Conservation (phyloP, 2,329 filamentous ascomycete genomes). For the Claviceps purpurea region DNA sequence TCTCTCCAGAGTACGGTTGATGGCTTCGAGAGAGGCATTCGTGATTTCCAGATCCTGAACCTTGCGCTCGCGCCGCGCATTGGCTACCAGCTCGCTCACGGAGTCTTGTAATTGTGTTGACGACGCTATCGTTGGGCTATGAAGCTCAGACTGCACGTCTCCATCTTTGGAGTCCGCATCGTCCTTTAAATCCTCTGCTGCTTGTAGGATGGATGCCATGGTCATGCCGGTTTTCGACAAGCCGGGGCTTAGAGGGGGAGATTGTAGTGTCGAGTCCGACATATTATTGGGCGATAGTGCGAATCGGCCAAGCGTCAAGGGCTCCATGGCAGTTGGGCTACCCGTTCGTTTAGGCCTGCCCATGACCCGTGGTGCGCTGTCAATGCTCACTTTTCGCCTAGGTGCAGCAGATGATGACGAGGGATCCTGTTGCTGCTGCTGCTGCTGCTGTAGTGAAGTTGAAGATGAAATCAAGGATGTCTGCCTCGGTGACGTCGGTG, state of each 20-base stretch:
- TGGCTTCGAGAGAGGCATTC: constrained; percentile 86
- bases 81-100: constrained; percentile 67
- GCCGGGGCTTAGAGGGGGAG: constrained; percentile 22
- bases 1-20: constrained; percentile 84
- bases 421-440: constrained; percentile 17
- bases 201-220: constrained; percentile 43
- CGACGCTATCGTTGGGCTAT: constrained; percentile 46
- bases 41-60: constrained; percentile 94
- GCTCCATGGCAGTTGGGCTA: constrained; percentile 25
- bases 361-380: constrained; percentile 21
- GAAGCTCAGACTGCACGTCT: constrained; percentile 19
- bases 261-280: constrained; percentile 19
- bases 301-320: constrained; percentile 21
- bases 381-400: constrained; percentile 30
- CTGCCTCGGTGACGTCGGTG: constrained; percentile 15
- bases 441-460: constrained; percentile 22
- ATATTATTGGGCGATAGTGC: constrained; percentile 16
- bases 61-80: constrained; percentile 82
- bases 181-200: constrained; percentile 35
- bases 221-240: constrained; percentile 25
- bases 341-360: constrained; percentile 27
- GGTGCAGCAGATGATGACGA: constrained; percentile 11
- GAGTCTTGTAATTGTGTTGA: constrained; percentile 40
- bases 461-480: constrained; percentile 20
- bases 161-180: constrained; percentile 16